Percentiles rank a stretch among this genome's conserved stretches.
Evolutionary conservation across 306 rosid genomes (phyloP).

Genomic region (Luffa acutangula): DNA sequence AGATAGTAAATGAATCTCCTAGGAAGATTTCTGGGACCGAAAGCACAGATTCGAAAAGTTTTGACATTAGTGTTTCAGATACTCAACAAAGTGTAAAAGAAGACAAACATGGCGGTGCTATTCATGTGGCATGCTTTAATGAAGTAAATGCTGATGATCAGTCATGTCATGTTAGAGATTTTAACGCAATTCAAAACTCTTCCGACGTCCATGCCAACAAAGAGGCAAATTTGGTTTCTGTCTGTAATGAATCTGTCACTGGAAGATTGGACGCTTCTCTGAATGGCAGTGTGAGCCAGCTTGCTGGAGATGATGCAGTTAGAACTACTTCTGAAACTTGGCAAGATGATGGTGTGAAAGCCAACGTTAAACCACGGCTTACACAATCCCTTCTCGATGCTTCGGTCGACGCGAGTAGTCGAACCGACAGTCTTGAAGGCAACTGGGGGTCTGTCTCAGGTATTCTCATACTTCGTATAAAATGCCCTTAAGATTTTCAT

Average conservation of each 20-base stretch:
- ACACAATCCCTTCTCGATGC: constrained; percentile 34
- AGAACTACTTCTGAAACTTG: constrained; percentile 25
- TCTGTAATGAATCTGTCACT: constrained; percentile 23
- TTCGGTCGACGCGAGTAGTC: constrained; percentile 52
- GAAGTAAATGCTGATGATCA: constrained; percentile 16
- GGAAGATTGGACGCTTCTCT: constrained; percentile 18
- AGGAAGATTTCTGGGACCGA: constrained; percentile 18
- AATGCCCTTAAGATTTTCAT: neutral
- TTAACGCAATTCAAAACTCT: constrained; percentile 15
- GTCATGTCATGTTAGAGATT: constrained; percentile 14
- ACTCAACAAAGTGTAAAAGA: constrained; percentile 12
- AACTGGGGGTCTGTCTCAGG: constrained; percentile 95
- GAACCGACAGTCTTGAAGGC: constrained; percentile 67
- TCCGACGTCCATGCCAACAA: constrained; percentile 14
- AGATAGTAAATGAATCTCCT: constrained; percentile 9
- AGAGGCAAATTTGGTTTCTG: constrained; percentile 18
- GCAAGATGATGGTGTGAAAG: constrained; percentile 25
- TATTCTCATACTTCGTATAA: constrained; percentile 12
- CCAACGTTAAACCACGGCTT: constrained; percentile 20
- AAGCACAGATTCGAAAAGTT: constrained; percentile 9
- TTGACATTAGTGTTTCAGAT: constrained; percentile 3
- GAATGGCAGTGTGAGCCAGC: constrained; percentile 17
- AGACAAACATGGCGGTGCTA: constrained; percentile 5
- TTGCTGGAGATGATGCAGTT: constrained; percentile 22
- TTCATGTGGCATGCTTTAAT: neutral